Base-by-base conservation (phyloP, 1,284 basidiomycete species). In the Neonothopanus nambi region DNA sequence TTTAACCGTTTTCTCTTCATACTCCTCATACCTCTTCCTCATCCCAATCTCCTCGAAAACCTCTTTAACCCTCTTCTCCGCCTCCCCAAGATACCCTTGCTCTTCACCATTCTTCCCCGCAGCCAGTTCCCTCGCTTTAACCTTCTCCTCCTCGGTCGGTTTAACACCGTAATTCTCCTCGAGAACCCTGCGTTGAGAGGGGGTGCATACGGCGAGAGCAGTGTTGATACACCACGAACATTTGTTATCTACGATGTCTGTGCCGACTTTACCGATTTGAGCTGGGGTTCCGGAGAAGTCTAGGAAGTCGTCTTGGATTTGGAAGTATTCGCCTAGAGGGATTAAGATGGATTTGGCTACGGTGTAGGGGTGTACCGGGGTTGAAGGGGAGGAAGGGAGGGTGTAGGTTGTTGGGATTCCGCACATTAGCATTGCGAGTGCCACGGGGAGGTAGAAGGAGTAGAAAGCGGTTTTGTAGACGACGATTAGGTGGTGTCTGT, bases 201-300 rank as follows among this genome's bases (percentile, higher is more conserved):
- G 72, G 2, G 70, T 75, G 2, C 79, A 84, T 46, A 77, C 64
- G 15, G 79, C 75, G 57, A 99, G 80, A 28, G 95, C 96, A 17
- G 86, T 87, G 73, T 98, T 98, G 72, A 99, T 79, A 67, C 90
- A 89, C 97, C 96, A 99, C 38, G 91, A 92, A 76, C 97, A 99
- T 76, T 99, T 99, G 84, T 98, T 98, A 75, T 99, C 96, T 54
- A 97, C 73, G 65, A 99, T 99, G 71, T 99, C 97, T 18, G 96
- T 98, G 28, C 96, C 97, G 60, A 98, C 85, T 77, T 99, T 99
- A 59, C 96, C 97, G 52, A 98, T 91, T 62, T 91, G 82, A 74
- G 95, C 93, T 0, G 94, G 93, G 2, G 91, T 84, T 11, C 89
- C 94, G 48, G 89, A 89, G 68, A 87, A 97, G 73, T 99, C 96